Evolutionary conservation across 1,139 yeast species (phyloP).

Genomic region (Martiniozyma asiatica): DNA sequence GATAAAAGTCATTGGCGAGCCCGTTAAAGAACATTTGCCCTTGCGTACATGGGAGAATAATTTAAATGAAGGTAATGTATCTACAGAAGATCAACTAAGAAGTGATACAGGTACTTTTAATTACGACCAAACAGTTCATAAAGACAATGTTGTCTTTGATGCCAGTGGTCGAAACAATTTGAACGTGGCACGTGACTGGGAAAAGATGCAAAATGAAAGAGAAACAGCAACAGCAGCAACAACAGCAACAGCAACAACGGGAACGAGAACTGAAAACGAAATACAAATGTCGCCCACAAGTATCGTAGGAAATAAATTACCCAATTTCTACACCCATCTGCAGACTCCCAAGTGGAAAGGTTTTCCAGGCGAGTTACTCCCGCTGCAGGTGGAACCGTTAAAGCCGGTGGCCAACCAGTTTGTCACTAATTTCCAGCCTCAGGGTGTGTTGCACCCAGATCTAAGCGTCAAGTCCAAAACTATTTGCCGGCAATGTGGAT

Average conservation of each 20-base stretch:
- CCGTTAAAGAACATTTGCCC: constrained; percentile 1
- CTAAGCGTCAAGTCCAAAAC: constrained; percentile 19
- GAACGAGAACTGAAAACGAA: no score
- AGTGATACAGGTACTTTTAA: background rate
- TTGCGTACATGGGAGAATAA: constrained; percentile 1
- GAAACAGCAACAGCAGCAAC: no score
- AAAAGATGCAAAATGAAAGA: background rate
- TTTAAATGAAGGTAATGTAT: no score
- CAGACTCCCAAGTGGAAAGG: no score
- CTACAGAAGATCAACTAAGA: background rate
- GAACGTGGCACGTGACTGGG: background rate
- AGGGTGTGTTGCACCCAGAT: constrained; percentile 22
- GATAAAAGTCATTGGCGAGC: constrained; percentile 6
- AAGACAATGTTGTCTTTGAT: no score
- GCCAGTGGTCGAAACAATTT: no score
- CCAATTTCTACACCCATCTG: no score
- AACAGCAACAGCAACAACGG: no score
- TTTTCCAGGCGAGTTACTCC: constrained; percentile 18
- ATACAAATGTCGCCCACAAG: no score
- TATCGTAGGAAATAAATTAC: no score
- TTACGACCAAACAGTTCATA: no score
- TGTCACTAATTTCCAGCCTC: constrained; percentile 14
- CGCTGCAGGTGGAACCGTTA: constrained; percentile 20
- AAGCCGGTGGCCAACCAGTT: constrained; percentile 12
- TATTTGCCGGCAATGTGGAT: constrained; percentile 47